Percentiles rank a stretch among this genome's conserved stretches.
Conservation (phyloP, 2,329 filamentous ascomycete genomes). For the Microcyclosporella mali region DNA sequence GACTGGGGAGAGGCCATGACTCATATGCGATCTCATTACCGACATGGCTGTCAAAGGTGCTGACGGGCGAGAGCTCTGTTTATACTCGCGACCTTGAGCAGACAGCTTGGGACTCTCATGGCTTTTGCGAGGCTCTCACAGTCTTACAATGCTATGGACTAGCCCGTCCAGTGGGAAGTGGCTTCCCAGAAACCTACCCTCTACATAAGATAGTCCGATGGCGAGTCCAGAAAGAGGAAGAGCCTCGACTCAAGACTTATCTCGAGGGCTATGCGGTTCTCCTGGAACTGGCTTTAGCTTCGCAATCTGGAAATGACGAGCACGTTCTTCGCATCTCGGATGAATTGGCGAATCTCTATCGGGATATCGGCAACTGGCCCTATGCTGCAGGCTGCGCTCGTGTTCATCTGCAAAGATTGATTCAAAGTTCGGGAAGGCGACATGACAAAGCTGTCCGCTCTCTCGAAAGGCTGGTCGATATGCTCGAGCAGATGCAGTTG, state of each 20-base stretch:
- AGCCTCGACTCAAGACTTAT: conserved; percentile 1
- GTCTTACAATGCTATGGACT: background rate
- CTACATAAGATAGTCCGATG: conserved; percentile 4
- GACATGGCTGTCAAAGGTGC: background rate
- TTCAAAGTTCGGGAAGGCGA: background rate
- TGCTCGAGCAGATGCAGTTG: background rate
- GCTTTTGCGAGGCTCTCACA: background rate
- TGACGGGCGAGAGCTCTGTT: background rate
- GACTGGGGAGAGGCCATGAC: background rate
- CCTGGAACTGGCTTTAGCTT: background rate
- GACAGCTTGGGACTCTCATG: background rate
- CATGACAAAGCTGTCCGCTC: background rate
- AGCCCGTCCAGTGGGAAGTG: background rate
- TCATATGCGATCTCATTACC: background rate
- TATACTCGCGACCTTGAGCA: background rate
- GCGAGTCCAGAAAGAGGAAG: conserved; percentile 1
- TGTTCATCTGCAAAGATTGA: background rate
- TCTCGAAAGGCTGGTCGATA: background rate
- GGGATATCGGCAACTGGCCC: background rate
- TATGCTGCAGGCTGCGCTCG: background rate
- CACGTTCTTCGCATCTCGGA: background rate
- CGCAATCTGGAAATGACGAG: background rate
- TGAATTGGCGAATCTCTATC: background rate
- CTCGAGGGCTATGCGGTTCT: background rate
- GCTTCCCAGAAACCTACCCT: background rate